Evolutionary conservation across 495 filamentous ascomycete genomes (phyloP), one percentile per base, ranked within the genome.

Genomic region (Xylaria acuta): DNA sequence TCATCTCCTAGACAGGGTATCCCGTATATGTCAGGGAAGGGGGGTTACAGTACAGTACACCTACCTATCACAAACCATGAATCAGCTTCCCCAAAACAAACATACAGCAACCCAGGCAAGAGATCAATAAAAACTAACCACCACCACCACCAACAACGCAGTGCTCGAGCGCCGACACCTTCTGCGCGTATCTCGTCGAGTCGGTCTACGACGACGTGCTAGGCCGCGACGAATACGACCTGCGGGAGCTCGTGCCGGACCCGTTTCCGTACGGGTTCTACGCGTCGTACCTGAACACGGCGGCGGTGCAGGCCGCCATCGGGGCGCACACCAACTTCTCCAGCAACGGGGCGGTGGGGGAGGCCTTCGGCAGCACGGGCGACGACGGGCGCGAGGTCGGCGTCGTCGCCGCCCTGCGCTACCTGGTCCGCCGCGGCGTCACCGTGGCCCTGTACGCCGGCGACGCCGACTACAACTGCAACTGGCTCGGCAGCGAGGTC

Each of bases 401-500:
- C 2, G 88, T 88, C 0, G 82, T 88, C 34, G 81, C 86, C 63
- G 87, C 82, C 32, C 75, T 89, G 47, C 75, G 79, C 22, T 82
- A 82, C 59, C 76, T 91, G 45, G 58, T 92, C n/a, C 70, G 82
- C 20, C 30, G 8, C 20, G 83, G 82, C n/a, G 77, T 90, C 32
- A 86, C 85, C 25, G 85, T 90, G 0, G 80, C 82, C 45, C 79
- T 89, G 79, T 90, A 87, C 74, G 85, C 85, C 45, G 90, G 90
- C 18, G 90, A 92, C 78, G 88, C 88, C 25, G 89, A 91, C 76
- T 92, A 87, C 78, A 89, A 86, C 79, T 89, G 88, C 83, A 89
- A 89, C 73, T 88, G 86, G 86, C 82, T 90, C 20, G 89, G 89
- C 14, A 81, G 77, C 22, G 81, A 90, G 75, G 87, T 84, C 38